Evolutionary conservation across 768 basidiomycete genomes (phyloP), one percentile per base, ranked within the genome.

Genomic region (Tylopilus vinaceipallidus): DNA sequence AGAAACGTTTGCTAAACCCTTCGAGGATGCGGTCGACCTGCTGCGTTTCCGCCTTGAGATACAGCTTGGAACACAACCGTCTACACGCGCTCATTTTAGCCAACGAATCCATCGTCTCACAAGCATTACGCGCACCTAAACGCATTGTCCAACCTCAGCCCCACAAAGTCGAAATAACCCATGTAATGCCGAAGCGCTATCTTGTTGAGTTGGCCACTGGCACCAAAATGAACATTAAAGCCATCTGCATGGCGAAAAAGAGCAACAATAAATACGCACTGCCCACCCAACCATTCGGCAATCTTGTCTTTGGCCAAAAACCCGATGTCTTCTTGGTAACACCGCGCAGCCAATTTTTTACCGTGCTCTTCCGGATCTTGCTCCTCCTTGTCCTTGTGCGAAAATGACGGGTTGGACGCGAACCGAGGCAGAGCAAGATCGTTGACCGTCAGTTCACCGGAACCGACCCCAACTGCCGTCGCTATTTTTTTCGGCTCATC

Each of bases 21-120:
- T 92, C 93, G 6, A 99, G 77, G 53, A 99, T 98, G 36, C 97
- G 85, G 67, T 98, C 97, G 36, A 99, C 88, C 71, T 98, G 95
- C 63, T 99, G 97, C 0, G 95, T 95, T 68, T 99, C 97, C 2
- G 85, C 97, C 68, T 93, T 95, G 51, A 99, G 79, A 66, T 81
- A 98, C 2, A 99, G 78, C 66, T 95, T 97, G 12, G 85, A 84
- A 64, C 95, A 98, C 11, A 99, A 73, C 20, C 84, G 85, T 53
- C 95, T 94, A 14, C 33, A 1, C 9, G 17, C 22, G 19, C 29
- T 34, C 14, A 16, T 12, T 2, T 52, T 32, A 50, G 34, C 6
- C 37, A 19, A 29, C 14, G 30, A 23, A n/a, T n/a, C n/a, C 12
- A 12, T 17, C 14, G 2, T 19, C 32, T 14, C 42, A 14, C 45